Evolutionary conservation across 495 filamentous ascomycete genomes (phyloP).

Genomic region (Penicillium paradoxum): DNA sequence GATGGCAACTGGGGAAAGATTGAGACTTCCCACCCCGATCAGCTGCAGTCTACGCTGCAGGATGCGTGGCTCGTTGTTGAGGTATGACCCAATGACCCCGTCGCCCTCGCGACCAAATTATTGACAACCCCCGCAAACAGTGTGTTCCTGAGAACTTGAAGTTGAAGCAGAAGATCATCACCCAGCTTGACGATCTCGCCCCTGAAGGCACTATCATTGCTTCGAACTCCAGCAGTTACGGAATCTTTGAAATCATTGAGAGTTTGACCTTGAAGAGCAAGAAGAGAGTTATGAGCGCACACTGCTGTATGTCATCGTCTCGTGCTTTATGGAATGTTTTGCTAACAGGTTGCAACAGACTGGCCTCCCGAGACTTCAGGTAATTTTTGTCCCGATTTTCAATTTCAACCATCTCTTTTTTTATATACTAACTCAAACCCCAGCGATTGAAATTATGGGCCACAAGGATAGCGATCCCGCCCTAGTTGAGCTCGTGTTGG

Average conservation of each 20-base stretch:
- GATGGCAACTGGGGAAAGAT: conserved; percentile 15
- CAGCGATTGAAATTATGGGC: conserved; percentile 42
- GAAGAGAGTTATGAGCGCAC: conserved; percentile 26
- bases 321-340: background rate
- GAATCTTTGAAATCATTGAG: conserved; percentile 31
- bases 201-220: conserved; percentile 28
- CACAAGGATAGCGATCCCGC: conserved; percentile 21
- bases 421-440: background rate
- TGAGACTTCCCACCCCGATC: conserved; percentile 10
- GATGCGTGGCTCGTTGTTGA: conserved; percentile 35
- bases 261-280: conserved; percentile 22
- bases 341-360: conserved; percentile 13
- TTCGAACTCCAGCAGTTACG: conserved; percentile 39
- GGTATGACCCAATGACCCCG: conserved; percentile 11
- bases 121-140: conserved; percentile 11
- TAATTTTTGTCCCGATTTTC: conserved; percentile 1
- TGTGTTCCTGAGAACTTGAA: conserved; percentile 32
- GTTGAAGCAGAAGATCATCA: conserved; percentile 25
- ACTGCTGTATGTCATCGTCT: conserved; percentile 29
- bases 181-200: conserved; percentile 27
- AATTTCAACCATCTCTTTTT: background rate
- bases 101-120: background rate
- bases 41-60: conserved; percentile 12
- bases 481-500: conserved; percentile 23
- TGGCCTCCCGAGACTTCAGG: conserved; percentile 39